These are phyloP conservation scores for Coemansia pectinata DNA, from an alignment of 192 early-diverging fungal genomes.

Conservation along the genomic window DNA sequence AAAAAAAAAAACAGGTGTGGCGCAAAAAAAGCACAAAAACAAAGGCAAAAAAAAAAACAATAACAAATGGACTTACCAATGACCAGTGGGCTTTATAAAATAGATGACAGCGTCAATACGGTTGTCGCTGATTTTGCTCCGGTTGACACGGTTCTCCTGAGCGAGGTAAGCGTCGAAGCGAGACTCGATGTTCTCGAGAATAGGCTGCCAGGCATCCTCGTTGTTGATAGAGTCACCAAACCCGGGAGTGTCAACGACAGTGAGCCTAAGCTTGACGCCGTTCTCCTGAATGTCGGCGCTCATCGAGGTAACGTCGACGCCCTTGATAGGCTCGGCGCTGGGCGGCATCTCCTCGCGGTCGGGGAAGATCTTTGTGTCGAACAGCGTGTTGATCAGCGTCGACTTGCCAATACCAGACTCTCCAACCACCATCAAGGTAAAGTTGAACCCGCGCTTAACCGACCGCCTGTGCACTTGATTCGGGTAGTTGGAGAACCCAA, in stretches of 20 bases:
- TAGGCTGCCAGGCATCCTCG: constrained; percentile 97
- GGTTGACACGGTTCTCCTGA: constrained; percentile 90
- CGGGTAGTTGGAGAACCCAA: constrained; percentile 95
- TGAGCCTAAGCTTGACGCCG: constrained; percentile 90
- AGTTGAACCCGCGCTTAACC: constrained; percentile 92
- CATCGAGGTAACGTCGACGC: constrained; percentile 77
- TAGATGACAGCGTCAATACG: constrained; percentile 94
- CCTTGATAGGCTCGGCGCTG: constrained; percentile 66
- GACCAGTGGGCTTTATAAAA: constrained; percentile 97
- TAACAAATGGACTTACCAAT: constrained; percentile 58
- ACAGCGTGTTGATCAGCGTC: constrained; percentile 97
- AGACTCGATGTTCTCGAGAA: constrained; percentile 92
- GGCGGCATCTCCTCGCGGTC: constrained; percentile 72
- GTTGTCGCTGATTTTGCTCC: constrained; percentile 87
- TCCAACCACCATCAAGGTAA: constrained; percentile 96
- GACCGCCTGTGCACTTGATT: constrained; percentile 93
- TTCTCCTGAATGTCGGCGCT: constrained; percentile 95
- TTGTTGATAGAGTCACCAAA: constrained; percentile 99
- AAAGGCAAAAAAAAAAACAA: constrained; percentile 1
- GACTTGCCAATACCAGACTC: constrained; percentile 97
- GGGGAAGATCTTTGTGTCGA: constrained; percentile 86
- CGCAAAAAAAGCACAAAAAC: not conserved
- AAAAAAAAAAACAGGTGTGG: not conserved
- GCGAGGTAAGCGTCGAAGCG: constrained; percentile 92
- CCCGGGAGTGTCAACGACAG: constrained; percentile 96